phyloP scores from a whole-genome alignment of 208 protist species.

The Trypanosoma rangeli region DNA sequence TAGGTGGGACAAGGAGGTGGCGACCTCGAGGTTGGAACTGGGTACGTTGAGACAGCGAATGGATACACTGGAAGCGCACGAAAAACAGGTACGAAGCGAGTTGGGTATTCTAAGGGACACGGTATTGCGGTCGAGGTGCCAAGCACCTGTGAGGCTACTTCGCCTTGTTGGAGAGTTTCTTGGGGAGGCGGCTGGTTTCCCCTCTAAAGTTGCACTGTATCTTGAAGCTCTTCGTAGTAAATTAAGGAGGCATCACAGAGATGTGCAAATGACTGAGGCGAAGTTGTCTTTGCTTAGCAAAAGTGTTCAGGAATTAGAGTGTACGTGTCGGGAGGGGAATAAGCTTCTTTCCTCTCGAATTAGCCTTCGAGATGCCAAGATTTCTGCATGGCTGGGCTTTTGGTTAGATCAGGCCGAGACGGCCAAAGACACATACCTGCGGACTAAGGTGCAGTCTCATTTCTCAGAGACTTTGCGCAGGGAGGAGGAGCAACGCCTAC shows the following conservation, averaged over 20 bases:
- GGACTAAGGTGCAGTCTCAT: slow-evolving; percentile 28
- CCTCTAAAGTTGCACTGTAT: slow-evolving; percentile 6
- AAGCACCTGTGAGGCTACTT: slow-evolving; percentile 4
- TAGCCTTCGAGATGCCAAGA: slow-evolving; percentile 39
- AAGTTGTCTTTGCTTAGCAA: slow-evolving; percentile 31
- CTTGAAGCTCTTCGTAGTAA: slow-evolving; percentile 13
- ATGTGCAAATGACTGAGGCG: slow-evolving; percentile 32
- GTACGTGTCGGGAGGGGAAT: slow-evolving; percentile 23
- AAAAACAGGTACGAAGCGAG: background rate
- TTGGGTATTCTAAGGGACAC: slow-evolving; percentile 1
- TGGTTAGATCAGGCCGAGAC: slow-evolving; percentile 36
- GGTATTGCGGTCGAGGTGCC: background rate
- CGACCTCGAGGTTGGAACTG: background rate
- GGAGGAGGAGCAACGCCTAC: slow-evolving; percentile 32
- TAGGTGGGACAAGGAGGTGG: background rate
- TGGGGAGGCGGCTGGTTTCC: background rate
- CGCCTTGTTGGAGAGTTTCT: slow-evolving; percentile 5
- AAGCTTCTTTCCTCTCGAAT: slow-evolving; percentile 32
- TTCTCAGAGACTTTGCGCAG: background rate
- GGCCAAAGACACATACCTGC: slow-evolving; percentile 36
- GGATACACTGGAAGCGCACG: slow-evolving; percentile 4
- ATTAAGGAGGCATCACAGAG: slow-evolving; percentile 32
- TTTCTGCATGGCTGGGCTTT: slow-evolving; percentile 32
- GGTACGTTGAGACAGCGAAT: background rate
- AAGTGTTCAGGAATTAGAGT: slow-evolving; percentile 25